These are phyloP conservation scores for Starmerella bacillaris DNA, from an alignment of 805 yeast species.

Conservation along the genomic window DNA sequence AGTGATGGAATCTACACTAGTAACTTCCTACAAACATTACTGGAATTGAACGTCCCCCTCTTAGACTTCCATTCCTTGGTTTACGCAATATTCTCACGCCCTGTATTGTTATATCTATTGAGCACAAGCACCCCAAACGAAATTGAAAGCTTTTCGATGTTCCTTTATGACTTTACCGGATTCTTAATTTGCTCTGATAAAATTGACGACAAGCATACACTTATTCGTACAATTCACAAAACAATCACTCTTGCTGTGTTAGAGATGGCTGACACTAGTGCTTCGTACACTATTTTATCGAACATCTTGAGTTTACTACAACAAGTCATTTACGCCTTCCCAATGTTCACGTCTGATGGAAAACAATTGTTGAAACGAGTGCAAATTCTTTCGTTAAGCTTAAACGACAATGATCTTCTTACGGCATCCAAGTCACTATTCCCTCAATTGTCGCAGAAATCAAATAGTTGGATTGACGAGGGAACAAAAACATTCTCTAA, in stretches of 20 bases:
- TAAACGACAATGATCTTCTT: constrained; percentile 8
- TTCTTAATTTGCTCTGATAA: background rate
- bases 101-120: constrained; percentile 5
- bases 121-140: constrained; percentile 9
- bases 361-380: constrained; percentile 3
- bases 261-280: constrained; percentile 9
- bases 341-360: constrained; percentile 8
- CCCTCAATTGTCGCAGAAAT: constrained; percentile 8
- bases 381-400: constrained; percentile 4
- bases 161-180: constrained; percentile 6
- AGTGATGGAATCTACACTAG: constrained; percentile 12
- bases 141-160: constrained; percentile 11
- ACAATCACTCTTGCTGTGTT: constrained; percentile 4
- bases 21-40: constrained; percentile 4
- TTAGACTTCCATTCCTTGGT: background rate
- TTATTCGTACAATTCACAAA: background rate
- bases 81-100: constrained; percentile 3
- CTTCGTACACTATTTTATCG: constrained; percentile 7
- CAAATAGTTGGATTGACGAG: constrained; percentile 1
- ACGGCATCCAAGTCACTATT: constrained; percentile 15
- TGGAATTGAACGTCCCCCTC: background rate
- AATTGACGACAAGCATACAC: background rate
- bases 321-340: constrained; percentile 9
- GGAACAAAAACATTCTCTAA: too few relatives aligned
- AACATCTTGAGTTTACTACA: constrained; percentile 10